Evolutionary conservation across 2,329 filamentous ascomycete genomes (phyloP), one percentile per base, ranked within the genome.

Genomic region (Aureobasidium sp.): DNA sequence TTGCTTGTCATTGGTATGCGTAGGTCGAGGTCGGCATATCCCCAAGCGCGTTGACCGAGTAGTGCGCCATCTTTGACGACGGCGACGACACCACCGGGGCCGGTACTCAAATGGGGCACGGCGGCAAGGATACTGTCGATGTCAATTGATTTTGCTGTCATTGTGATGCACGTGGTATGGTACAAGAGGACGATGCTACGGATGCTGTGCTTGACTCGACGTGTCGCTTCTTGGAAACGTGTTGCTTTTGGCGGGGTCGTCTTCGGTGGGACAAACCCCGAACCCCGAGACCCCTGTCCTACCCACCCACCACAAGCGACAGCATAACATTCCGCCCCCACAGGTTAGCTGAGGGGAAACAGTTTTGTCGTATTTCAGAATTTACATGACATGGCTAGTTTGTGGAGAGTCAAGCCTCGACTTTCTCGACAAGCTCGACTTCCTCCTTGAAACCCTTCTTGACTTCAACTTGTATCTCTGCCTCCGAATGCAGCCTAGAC

Each of bases 31-130:
- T 84, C 75, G 25, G 81, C 80, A 60, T 77, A 83, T 42, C 82
- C 82, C 80, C 81, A 84, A 45, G 75, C 72, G 4, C 76, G 76
- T 54, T 79, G 71, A 27, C 74, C 77, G 43, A 80, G 66, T 27
- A 81, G 68, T 47, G 82, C 67, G 67, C 81, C 81, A 77, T 83
- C 73, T 66, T 80, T 76, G 25, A 84, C 53, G 16, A 84, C 73
- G 0, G 81, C 81, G 13, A 80, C 68, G 1, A 78, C 78, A 58
- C 81, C 81, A 15, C 81, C 82, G 5, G 81, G 80, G 13, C 81
- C 81, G 27, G 79, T 74, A 63, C 40, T 48, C 18, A 66, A 47
- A 36, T 68, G 64, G 10, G 69, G 69, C 4, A 69, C 45, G 23
- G 33, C 56, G 36, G 56, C 48, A 25, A 62, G 59, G 11, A 62